These are phyloP conservation scores for Ceratobasidium sp. DNA, from an alignment of 1,284 basidiomycete genomes.

Conservation along the genomic window DNA sequence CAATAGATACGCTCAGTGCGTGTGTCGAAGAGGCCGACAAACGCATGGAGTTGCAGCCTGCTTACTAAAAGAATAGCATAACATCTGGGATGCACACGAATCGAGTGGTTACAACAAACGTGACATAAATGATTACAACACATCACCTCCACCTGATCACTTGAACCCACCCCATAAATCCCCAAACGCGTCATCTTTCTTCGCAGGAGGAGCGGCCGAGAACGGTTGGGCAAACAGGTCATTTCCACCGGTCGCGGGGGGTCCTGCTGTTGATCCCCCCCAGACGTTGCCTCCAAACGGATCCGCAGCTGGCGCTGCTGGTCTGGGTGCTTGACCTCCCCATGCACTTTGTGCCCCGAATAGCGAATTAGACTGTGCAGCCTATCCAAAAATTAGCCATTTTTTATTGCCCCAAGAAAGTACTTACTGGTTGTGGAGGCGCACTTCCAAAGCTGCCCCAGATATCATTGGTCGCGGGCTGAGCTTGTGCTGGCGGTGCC, in stretches of 20 bases:
- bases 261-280: conserved; percentile 23
- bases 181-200: conserved; percentile 82
- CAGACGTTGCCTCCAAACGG: conserved; percentile 43
- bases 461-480: conserved; percentile 29
- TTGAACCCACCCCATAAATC: conserved; percentile 85
- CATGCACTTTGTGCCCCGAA: conserved; percentile 28
- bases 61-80: not conserved
- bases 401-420: not conserved
- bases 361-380: conserved; percentile 1
- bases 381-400: conserved; percentile 7
- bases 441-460: conserved; percentile 38
- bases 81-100: not conserved
- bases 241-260: conserved; percentile 10
- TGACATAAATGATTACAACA: conserved; percentile 21
- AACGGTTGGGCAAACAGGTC: conserved; percentile 29
- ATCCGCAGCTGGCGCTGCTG: conserved; percentile 23
- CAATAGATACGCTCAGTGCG: conserved; percentile 4
- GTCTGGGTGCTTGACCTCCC: conserved; percentile 6
- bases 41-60: not conserved
- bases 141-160: conserved; percentile 54
- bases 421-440: conserved; percentile 35
- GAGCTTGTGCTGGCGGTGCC: conserved; percentile 52
- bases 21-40: not conserved
- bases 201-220: conserved; percentile 52
- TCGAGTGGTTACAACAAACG: conserved; percentile 28